phyloP scores from a whole-genome alignment of 2,329 filamentous ascomycete genomes.

The Tolypocladium pustulatum region DNA sequence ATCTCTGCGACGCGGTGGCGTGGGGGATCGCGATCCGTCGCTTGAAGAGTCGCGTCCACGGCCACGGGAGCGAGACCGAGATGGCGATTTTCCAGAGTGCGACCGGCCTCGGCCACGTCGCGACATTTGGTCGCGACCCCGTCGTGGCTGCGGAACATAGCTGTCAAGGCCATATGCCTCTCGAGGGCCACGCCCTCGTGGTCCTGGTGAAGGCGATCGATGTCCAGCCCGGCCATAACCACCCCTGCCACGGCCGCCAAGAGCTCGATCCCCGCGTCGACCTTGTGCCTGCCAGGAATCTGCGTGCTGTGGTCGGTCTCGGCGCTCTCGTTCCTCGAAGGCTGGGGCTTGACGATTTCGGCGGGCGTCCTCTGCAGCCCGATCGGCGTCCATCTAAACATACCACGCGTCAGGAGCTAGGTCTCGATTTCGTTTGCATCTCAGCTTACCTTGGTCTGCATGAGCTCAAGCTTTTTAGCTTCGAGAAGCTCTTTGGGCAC shows the following conservation, averaged over 20 bases:
- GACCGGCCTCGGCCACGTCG: slow-evolving; percentile 20
- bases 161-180: slow-evolving; percentile 38
- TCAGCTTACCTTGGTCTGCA: slow-evolving; percentile 74
- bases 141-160: slow-evolving; percentile 38
- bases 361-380: slow-evolving; percentile 65
- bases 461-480: slow-evolving; percentile 89
- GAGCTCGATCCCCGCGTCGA: slow-evolving; percentile 41
- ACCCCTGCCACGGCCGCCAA: slow-evolving; percentile 30
- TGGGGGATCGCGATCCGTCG: slow-evolving; percentile 20
- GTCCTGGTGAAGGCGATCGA: slow-evolving; percentile 37
- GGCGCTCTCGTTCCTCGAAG: slow-evolving; percentile 55
- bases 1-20: slow-evolving; percentile 21
- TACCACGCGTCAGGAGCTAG: slow-evolving; percentile 1
- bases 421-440: neutral
- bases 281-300: slow-evolving; percentile 45
- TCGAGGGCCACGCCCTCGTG: slow-evolving; percentile 30
- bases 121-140: slow-evolving; percentile 27
- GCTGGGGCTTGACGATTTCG: slow-evolving; percentile 57
- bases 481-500: slow-evolving; percentile 92
- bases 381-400: slow-evolving; percentile 66
- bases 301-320: slow-evolving; percentile 39
- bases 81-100: slow-evolving; percentile 17
- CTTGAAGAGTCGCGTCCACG: slow-evolving; percentile 20
- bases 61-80: slow-evolving; percentile 19
- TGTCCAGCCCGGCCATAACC: slow-evolving; percentile 32